These are phyloP conservation scores for Lactarius akahatsu DNA, from an alignment of 768 basidiomycete genomes.

Conservation along the genomic window DNA sequence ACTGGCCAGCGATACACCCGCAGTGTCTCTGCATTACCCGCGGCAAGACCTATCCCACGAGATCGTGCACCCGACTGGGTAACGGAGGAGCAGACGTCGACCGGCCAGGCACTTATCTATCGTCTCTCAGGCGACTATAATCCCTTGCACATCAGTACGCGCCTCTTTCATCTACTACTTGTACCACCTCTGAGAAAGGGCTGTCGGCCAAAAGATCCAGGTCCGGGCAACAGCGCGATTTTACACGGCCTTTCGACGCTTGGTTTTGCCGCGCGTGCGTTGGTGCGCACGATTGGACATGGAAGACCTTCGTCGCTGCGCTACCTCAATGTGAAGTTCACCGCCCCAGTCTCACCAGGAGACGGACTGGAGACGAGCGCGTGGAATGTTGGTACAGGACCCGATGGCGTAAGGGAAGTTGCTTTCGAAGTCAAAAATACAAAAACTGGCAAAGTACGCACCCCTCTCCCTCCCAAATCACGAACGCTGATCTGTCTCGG, in stretches of 20 bases:
- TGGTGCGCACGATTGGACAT: constrained; percentile 62
- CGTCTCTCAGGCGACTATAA: constrained; percentile 55
- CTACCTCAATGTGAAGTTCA: constrained; percentile 74
- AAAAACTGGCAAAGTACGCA: constrained; percentile 41
- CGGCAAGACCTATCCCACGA: constrained; percentile 39
- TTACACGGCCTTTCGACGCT: constrained; percentile 81
- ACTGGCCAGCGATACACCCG: constrained; percentile 42
- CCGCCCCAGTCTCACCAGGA: constrained; percentile 80
- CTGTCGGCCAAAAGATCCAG: constrained; percentile 63
- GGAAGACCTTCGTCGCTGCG: constrained; percentile 62
- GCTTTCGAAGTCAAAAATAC: constrained; percentile 42
- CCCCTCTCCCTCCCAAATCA: background rate
- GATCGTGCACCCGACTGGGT: constrained; percentile 44
- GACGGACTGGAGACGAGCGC: constrained; percentile 74
- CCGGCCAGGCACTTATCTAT: constrained; percentile 47
- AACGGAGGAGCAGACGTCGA: constrained; percentile 41
- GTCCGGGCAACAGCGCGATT: constrained; percentile 71
- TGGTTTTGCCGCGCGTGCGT: constrained; percentile 77
- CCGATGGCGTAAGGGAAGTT: constrained; percentile 41
- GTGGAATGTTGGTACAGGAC: constrained; percentile 68
- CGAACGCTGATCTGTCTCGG: background rate
- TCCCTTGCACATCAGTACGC: constrained; percentile 48
- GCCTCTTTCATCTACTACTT: background rate
- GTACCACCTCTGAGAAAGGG: constrained; percentile 51
- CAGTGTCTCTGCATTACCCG: constrained; percentile 39